Evolutionary conservation across 2,329 filamentous ascomycete species (phyloP), one percentile per base, ranked within the genome.

Genomic region (Triangularia setosa): DNA sequence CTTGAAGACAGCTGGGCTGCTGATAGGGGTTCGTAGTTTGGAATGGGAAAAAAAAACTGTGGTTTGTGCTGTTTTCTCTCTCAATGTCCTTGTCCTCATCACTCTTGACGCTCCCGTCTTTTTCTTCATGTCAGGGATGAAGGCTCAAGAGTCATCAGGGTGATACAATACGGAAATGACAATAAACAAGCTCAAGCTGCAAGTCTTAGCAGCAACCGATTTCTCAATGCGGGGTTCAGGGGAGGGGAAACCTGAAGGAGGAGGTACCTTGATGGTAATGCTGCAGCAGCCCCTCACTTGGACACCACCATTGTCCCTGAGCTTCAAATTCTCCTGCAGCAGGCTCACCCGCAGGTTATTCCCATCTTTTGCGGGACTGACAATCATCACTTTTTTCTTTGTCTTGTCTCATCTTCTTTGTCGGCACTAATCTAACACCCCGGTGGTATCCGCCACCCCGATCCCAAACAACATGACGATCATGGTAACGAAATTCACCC

Each of bases 401-500:
- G 80, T 80, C 9, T 78, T 80, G 84, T 78, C 78, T 81, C 75
- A 83, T 78, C 81, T 82, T 35, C 27, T 40, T 40, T 82, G 82
- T 85, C 82, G 83, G 84, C 84, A 84, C 80, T 83, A 82, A 25
- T 24, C 44, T n/a, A 48, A 21, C 18, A 52, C 7, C 27, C 27
- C 8, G 30, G 27, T 28, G 27, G 27, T 28, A 4, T 28, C 56
- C 5, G 33, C 27, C 7, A 18, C 5, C 6, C 56, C 21, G 24
- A n/a, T 21, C 11, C n/a, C n/a, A 11, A 11, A 44, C 57, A 59
- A 67, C 66, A 93, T 93, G 90, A 91, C 89, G 7, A 83, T 91
- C 73, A 83, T 83, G 69, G 88, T 88, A 9, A 81, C 82, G 70
- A 89, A 88, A 70, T 91, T 93, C 78, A 92, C 89, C 9, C 90